Percentiles rank a stretch among this genome's conserved stretches.
Evolutionary conservation across 331 rosid species (phyloP).

Genomic region (Quercus tomentella): DNA sequence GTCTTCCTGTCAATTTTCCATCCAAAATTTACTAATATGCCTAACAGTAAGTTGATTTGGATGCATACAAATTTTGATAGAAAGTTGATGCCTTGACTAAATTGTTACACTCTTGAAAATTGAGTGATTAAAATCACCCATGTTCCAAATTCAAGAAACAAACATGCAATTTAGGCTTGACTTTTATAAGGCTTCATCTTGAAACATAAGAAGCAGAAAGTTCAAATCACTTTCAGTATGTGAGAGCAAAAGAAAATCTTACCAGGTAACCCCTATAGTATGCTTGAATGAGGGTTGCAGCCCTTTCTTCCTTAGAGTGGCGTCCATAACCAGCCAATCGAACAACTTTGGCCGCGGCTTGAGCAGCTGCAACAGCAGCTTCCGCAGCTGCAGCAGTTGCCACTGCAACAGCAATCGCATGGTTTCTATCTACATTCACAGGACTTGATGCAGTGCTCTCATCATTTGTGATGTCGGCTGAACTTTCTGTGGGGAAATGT

Average conservation of each 20-base stretch:
- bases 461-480: constrained; percentile 58
- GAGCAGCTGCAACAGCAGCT: constrained; percentile 81
- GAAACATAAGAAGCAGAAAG: too few species aligned
- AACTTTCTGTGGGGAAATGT: constrained; percentile 72
- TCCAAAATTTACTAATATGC: too few species aligned
- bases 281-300: constrained; percentile 86
- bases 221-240: background rate
- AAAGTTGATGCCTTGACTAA: too few species aligned
- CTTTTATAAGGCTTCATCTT: too few species aligned
- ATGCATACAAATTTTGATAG: too few species aligned
- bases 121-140: too few species aligned
- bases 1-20: too few species aligned
- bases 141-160: too few species aligned
- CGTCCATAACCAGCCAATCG: constrained; percentile 73
- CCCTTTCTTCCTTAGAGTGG: constrained; percentile 62
- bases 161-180: too few species aligned
- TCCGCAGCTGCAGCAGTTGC: constrained; percentile 87
- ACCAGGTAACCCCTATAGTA: constrained; percentile 91
- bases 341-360: constrained; percentile 84
- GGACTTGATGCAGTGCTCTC: constrained; percentile 57
- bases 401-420: constrained; percentile 68
- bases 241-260: constrained; percentile 11
- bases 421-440: constrained; percentile 47
- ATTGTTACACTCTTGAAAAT: too few species aligned
- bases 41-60: too few species aligned